phyloP scores from a whole-genome alignment of 2,329 filamentous ascomycete genomes.

The Fusarium transvaalense region DNA sequence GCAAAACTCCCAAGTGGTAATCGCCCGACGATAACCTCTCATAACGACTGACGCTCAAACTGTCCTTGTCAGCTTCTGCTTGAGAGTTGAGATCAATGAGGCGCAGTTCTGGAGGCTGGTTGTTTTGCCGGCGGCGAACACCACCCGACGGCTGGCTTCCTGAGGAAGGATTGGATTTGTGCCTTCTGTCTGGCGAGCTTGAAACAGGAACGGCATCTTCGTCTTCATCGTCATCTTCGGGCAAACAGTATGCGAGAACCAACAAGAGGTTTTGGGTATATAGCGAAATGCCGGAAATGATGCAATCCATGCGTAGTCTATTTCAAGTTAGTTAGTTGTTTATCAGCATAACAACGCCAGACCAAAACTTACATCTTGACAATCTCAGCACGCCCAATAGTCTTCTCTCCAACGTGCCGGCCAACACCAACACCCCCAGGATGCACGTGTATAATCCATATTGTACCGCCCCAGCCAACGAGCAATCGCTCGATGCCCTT shows the following conservation, averaged over 20 bases:
- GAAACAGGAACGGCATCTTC: constrained; percentile 35
- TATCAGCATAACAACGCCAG: constrained; percentile 58
- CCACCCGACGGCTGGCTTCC: constrained; percentile 73
- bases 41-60: constrained; percentile 85
- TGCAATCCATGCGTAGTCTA: constrained; percentile 95
- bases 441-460: constrained; percentile 95
- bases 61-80: constrained; percentile 88
- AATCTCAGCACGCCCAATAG: constrained; percentile 86
- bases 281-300: constrained; percentile 95
- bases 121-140: constrained; percentile 78
- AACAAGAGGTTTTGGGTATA: constrained; percentile 93
- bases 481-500: constrained; percentile 80
- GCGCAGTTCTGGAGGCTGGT: constrained; percentile 86
- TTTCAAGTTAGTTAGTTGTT: constrained; percentile 63
- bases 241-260: constrained; percentile 89
- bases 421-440: constrained; percentile 76
- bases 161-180: constrained; percentile 59
- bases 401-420: constrained; percentile 76
- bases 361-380: constrained; percentile 82
- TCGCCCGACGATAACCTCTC: constrained; percentile 88
- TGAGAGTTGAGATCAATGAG: constrained; percentile 91
- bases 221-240: constrained; percentile 70
- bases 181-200: constrained; percentile 52
- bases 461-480: constrained; percentile 94
- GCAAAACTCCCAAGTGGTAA: constrained; percentile 89